Evolutionary conservation across 192 early-diverging fungal species (phyloP), one percentile per base, ranked within the genome.

Genomic region (Coemansia sp.): DNA sequence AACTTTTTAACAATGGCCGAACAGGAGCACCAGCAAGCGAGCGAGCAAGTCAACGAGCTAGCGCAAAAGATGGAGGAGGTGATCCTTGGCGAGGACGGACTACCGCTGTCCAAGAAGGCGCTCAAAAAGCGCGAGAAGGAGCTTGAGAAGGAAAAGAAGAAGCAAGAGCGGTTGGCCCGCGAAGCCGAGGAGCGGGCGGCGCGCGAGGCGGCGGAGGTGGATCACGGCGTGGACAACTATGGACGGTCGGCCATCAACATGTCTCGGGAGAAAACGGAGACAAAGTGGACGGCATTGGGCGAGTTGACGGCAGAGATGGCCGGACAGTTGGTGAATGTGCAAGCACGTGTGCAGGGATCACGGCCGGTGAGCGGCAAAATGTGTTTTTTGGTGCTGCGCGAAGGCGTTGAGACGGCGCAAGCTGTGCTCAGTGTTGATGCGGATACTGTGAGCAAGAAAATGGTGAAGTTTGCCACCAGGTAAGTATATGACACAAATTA

Each of bases 121-220:
- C 82, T 96, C 39, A 98, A 98, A 86, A 98, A 98, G 84, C 86
- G 91, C 13, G 88, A 93, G 65, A 94, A 93, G 82, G 88, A 94
- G 74, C 80, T 83, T 48, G 90, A 94, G 71, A 98, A 96, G 90
- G 91, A 88, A 67, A 68, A 64, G 60, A 84, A 80, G 66, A 86
- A 88, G 83, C 63, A 72, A 51, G 89, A 87, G 66, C 82, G 80
- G 32, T 68, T 84, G 64, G 83, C 82, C 9, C 84, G 85, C 56
- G 84, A 83, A 24, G 88, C 85, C 8, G 88, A 81, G 12, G 79
- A 82, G 59, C 83, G 88, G 70, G 93, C 93, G 56, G 88, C 86
- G 0, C 78, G 70, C 13, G 72, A 74, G 51, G 57, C 65, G 5
- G 57, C 65, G 6, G 80, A 78, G 37, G 65, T 81, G 77, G 95